A percentile compares a stretch with the other conserved stretches of the same genome.
phyloP scores from a whole-genome alignment of 2,329 filamentous ascomycete genomes.

The Coniochaeta pulveracea region DNA sequence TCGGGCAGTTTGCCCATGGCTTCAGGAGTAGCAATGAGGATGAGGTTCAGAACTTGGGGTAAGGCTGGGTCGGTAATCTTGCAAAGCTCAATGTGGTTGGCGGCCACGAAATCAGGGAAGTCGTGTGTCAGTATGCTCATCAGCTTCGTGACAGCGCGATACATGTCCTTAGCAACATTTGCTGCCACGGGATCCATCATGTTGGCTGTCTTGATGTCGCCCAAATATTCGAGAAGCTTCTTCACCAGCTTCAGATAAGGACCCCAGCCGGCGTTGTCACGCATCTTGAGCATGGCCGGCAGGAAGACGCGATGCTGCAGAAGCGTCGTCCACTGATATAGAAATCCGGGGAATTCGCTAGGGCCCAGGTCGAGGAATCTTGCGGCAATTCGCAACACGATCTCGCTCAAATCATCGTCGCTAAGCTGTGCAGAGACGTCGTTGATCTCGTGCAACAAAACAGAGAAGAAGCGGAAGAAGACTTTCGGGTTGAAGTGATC shows the following conservation, averaged over 20 bases:
- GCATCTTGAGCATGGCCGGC: constrained; percentile 60
- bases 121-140: constrained; percentile 84
- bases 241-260: constrained; percentile 64
- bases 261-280: constrained; percentile 62
- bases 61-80: constrained; percentile 74
- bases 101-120: constrained; percentile 83
- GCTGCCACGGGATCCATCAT: constrained; percentile 48
- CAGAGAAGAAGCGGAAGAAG: constrained; percentile 82
- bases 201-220: constrained; percentile 66
- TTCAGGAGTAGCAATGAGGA: constrained; percentile 69
- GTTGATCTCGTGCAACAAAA: constrained; percentile 67
- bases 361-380: constrained; percentile 68
- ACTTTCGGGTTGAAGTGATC: constrained; percentile 79
- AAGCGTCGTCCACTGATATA: constrained; percentile 74
- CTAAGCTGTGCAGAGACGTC: constrained; percentile 44
- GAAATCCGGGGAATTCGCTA: constrained; percentile 66
- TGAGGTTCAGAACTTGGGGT: constrained; percentile 77
- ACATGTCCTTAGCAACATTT: constrained; percentile 74
- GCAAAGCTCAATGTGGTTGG: constrained; percentile 75
- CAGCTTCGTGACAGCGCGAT: constrained; percentile 73
- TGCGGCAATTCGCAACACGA: constrained; percentile 61
- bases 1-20: constrained; percentile 59
- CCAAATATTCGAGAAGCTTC: constrained; percentile 61
- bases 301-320: constrained; percentile 79
- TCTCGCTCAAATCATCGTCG: constrained; percentile 52